phyloP scores from a whole-genome alignment of 352 stramenopile species.

The Discostella stelligera region DNA sequence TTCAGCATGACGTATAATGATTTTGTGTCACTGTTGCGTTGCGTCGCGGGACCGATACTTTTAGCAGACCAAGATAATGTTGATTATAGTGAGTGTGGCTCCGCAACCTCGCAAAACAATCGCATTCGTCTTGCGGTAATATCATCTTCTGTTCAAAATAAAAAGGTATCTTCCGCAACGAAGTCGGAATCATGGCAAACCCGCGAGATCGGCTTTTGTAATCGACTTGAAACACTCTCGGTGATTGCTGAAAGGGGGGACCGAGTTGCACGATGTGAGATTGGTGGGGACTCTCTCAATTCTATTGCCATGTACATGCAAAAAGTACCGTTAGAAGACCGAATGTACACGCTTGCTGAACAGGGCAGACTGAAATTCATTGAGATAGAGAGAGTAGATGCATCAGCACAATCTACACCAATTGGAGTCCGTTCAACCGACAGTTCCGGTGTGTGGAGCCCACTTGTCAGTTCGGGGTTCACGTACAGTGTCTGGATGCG shows the following conservation, averaged over 20 bases:
- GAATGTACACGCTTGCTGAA: conserved; percentile 75
- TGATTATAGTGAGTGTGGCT: conserved; percentile 14
- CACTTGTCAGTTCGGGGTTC: conserved; percentile 70
- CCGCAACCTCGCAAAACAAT: conserved; percentile 35
- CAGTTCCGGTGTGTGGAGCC: conserved; percentile 66
- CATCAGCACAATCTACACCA: conserved; percentile 45
- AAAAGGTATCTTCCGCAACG: conserved; percentile 18
- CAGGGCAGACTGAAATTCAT: conserved; percentile 75
- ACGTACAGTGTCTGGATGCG: conserved; percentile 79
- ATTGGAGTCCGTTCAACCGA: conserved; percentile 40
- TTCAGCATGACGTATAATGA: conserved; percentile 83
- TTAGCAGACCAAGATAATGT: conserved; percentile 50
- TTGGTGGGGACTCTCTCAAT: conserved; percentile 81
- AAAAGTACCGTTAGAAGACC: conserved; percentile 75
- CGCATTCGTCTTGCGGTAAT: conserved; percentile 76
- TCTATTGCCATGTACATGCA: conserved; percentile 81
- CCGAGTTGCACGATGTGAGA: conserved; percentile 63
- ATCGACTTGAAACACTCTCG: conserved; percentile 72
- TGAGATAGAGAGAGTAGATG: conserved; percentile 76
- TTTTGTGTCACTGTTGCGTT: conserved; percentile 78
- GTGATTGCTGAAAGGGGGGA: conserved; percentile 77
- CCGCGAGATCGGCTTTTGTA: conserved; percentile 71
- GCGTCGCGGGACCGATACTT: conserved; percentile 73
- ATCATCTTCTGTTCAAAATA: conserved; percentile 67
- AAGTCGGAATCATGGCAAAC: conserved; percentile 65